phyloP scores from a whole-genome alignment of 495 filamentous ascomycete species.

The Trichoderma virens region DNA sequence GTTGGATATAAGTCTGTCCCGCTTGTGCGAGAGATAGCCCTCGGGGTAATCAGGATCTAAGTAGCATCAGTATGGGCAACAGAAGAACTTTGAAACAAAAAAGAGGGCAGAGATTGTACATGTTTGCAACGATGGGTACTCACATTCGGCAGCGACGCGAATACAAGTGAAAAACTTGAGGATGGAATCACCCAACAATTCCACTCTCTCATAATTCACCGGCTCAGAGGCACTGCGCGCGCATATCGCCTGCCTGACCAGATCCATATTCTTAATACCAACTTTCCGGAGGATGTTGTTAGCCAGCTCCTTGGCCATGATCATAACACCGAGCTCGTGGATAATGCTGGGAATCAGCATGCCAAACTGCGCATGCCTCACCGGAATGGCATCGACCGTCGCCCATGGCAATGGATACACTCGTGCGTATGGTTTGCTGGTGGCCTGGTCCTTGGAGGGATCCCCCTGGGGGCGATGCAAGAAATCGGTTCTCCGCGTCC shows the following conservation, averaged over 20 bases:
- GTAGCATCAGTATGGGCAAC: not conserved
- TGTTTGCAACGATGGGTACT: conserved; percentile 8
- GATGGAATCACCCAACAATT: conserved; percentile 82
- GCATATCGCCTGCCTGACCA: conserved; percentile 67
- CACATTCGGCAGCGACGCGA: conserved; percentile 54
- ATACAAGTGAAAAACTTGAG: conserved; percentile 71
- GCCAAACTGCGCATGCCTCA: conserved; percentile 54
- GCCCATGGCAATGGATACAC: conserved; percentile 28
- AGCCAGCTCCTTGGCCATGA: conserved; percentile 58
- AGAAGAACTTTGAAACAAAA: not conserved
- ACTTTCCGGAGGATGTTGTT: conserved; percentile 50
- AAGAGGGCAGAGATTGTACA: not conserved
- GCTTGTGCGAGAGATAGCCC: conserved; percentile 61
- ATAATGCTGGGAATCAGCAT: conserved; percentile 69
- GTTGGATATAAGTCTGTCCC: conserved; percentile 69
- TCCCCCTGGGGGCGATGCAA: conserved; percentile 37
- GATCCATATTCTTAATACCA: conserved; percentile 42
- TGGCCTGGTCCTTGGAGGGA: not conserved
- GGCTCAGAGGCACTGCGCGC: conserved; percentile 52
- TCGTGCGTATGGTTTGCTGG: conserved; percentile 23
- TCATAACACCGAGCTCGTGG: conserved; percentile 54
- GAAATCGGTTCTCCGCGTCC: conserved; percentile 54
- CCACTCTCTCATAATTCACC: conserved; percentile 75
- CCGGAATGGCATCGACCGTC: conserved; percentile 48
- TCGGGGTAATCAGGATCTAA: conserved; percentile 65